Evolutionary conservation across 1,284 basidiomycete species (phyloP).

Genomic region (Rhodotorula sp.): DNA sequence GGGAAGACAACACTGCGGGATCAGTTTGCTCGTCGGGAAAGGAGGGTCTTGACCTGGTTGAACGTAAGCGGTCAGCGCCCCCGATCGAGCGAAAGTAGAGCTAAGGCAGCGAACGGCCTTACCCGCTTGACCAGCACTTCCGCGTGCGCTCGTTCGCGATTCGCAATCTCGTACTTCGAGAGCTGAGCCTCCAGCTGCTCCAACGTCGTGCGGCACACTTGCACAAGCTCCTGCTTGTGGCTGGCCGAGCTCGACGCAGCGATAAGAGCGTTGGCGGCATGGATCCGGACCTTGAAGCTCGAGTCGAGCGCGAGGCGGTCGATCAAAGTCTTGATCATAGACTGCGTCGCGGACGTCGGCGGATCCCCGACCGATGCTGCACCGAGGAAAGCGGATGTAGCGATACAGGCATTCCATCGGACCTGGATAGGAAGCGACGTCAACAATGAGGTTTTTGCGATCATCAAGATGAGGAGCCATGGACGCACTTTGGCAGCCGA

Average conservation of each 20-base stretch:
- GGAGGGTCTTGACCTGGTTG: too few relatives aligned
- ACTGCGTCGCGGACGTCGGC: neutral
- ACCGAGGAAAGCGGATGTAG: neutral
- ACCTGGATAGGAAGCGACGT: neutral
- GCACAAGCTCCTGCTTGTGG: neutral
- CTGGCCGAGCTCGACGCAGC: neutral
- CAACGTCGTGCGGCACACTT: neutral
- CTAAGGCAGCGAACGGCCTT: neutral
- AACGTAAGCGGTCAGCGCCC: neutral
- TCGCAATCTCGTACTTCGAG: neutral
- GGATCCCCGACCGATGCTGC: neutral
- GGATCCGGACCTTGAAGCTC: constrained; percentile 34
- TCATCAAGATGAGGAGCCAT: fast-evolving
- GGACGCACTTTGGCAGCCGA: constrained; percentile 16
- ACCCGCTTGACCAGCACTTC: constrained; percentile 5
- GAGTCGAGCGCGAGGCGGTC: neutral
- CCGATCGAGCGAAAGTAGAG: too few relatives aligned
- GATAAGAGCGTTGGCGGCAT: constrained; percentile 5
- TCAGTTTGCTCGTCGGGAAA: too few relatives aligned
- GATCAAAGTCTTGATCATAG: neutral
- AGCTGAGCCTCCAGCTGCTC: neutral
- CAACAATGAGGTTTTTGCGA: too few relatives aligned
- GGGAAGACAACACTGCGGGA: neutral
- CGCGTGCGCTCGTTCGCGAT: constrained; percentile 3
- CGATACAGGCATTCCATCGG: constrained; percentile 27